Percentiles rank a stretch among this genome's conserved stretches.
Evolutionary conservation across 805 yeast species (phyloP).

Genomic region (Diddensiella transvaalensis): DNA sequence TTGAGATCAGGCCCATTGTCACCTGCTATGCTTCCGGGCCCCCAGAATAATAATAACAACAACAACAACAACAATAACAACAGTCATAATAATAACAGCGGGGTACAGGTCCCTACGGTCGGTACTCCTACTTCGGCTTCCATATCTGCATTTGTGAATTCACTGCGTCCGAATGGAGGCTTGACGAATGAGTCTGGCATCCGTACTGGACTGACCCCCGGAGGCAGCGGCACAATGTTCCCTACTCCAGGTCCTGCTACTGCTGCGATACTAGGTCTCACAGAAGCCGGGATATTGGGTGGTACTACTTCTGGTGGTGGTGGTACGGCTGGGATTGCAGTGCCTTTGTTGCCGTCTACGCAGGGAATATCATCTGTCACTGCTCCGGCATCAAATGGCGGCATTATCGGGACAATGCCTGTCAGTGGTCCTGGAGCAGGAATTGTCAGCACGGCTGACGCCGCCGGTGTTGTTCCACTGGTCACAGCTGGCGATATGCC

Average conservation of each 20-base stretch:
- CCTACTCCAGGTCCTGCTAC: slow-evolving; percentile 37
- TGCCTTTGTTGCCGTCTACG: background rate
- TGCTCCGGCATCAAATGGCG: background rate
- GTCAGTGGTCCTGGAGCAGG: background rate
- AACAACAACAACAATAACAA: background rate
- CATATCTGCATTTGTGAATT: background rate
- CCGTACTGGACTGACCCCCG: slow-evolving; percentile 40
- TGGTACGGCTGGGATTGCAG: background rate
- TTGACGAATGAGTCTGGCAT: slow-evolving; percentile 28
- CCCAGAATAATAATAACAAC: slow-evolving; percentile 17
- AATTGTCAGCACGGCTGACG: background rate
- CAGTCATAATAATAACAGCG: background rate
- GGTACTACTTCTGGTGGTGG: background rate
- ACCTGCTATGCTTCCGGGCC: slow-evolving; percentile 37
- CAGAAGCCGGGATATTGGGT: slow-evolving; percentile 16
- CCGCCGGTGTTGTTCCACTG: background rate
- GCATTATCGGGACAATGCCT: background rate
- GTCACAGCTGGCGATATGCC: background rate
- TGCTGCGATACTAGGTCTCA: slow-evolving; percentile 37
- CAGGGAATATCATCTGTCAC: background rate
- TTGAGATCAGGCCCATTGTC: slow-evolving; percentile 36
- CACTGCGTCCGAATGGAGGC: slow-evolving; percentile 2
- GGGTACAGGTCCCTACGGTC: background rate
- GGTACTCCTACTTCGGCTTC: background rate
- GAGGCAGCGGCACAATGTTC: slow-evolving; percentile 34